These are phyloP conservation scores for Mycosarcoma maydis DNA, from an alignment of 1,284 basidiomycete genomes.

Conservation along the genomic window DNA sequence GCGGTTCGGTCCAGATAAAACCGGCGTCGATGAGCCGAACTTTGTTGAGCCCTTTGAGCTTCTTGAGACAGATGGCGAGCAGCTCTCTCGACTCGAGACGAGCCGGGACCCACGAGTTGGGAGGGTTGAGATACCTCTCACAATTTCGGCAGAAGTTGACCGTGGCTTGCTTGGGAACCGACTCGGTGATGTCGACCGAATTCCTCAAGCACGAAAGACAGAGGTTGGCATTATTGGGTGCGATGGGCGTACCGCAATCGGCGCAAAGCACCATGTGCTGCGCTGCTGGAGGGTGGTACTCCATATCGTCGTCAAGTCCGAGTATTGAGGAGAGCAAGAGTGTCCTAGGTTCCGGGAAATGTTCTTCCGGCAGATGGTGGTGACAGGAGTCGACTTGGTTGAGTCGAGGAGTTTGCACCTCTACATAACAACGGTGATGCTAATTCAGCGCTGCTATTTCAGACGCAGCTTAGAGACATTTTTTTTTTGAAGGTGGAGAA, in stretches of 20 bases:
- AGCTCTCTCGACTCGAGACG: slow-evolving; percentile 92
- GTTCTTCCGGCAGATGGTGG: too few species aligned
- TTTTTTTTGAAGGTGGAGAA: slow-evolving; percentile 29
- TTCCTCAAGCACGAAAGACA: slow-evolving; percentile 91
- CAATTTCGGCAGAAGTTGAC: slow-evolving; percentile 95
- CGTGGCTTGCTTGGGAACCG: slow-evolving; percentile 96
- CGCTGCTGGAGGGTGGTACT: slow-evolving; percentile 58
- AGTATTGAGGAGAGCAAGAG: neutral
- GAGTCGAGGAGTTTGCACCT: slow-evolving; percentile 7
- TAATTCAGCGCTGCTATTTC: too few species aligned
- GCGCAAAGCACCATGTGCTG: slow-evolving; percentile 67
- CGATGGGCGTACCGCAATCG: slow-evolving; percentile 83
- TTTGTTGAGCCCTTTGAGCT: slow-evolving; percentile 91
- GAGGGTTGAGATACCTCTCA: slow-evolving; percentile 93
- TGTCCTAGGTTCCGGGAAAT: too few species aligned
- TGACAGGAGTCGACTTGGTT: neutral
- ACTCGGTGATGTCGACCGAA: slow-evolving; percentile 95
- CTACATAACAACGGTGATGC: too few species aligned
- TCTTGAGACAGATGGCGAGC: slow-evolving; percentile 79
- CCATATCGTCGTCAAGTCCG: slow-evolving; percentile 30
- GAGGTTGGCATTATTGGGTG: slow-evolving; percentile 93
- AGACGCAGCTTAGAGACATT: slow-evolving; percentile 14
- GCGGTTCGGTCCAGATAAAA: slow-evolving; percentile 99
- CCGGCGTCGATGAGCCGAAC: slow-evolving; percentile 95
- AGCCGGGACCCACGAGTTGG: slow-evolving; percentile 84